Base-by-base conservation (phyloP, 2,329 filamentous ascomycete species). In the Colletotrichum noveboracense region DNA sequence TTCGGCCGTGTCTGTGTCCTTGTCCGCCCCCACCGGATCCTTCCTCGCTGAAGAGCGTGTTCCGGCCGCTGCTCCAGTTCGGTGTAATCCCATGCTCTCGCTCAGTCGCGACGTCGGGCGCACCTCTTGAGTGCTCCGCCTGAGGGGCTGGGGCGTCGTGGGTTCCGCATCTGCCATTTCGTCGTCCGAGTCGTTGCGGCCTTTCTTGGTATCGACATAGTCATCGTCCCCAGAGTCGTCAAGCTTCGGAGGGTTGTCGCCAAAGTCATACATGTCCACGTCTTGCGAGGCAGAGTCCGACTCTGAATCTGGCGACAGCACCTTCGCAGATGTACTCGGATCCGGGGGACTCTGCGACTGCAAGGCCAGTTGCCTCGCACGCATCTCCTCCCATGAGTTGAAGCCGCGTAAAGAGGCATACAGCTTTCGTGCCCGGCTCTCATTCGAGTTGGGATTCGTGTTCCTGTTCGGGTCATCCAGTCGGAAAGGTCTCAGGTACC, bases 201-300 rank as follows among this genome's bases (percentile, higher is more conserved):
- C 32, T 13, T 55, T 18, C 28, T 36, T 62, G 13, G 24, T 7
- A 18, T 76, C 74, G 4, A 70, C 58, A 38, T 74, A 76, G 21
- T 71, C 74, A 26, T 66, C 61, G 13, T 77, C 76, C 3, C 74
- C 74, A 13, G 74, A 76, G 52, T 76, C 76, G 38, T 76, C 64
- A 4, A 68, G 38, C 13, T 81, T 73, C 6, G 48, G 68, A 3
- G 83, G 83, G 1, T 75, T 75, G 69, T 73, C 73, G 30, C 69
- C 73, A 67, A 75, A 75, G 26, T 75, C 70, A 28, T 73, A 75
- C 73, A 73, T 75, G 21, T 75, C 64, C 7, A 67, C 70, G 34
- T 75, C 73, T 14, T 65, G 70, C 6, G 65, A 30, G 3, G 58
- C 26, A 26, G 64, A 67, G 10, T 75, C 70, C 16, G 73, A 73